Conservation (phyloP, 148 eudicot species). For the Pouteria glomerata region DNA sequence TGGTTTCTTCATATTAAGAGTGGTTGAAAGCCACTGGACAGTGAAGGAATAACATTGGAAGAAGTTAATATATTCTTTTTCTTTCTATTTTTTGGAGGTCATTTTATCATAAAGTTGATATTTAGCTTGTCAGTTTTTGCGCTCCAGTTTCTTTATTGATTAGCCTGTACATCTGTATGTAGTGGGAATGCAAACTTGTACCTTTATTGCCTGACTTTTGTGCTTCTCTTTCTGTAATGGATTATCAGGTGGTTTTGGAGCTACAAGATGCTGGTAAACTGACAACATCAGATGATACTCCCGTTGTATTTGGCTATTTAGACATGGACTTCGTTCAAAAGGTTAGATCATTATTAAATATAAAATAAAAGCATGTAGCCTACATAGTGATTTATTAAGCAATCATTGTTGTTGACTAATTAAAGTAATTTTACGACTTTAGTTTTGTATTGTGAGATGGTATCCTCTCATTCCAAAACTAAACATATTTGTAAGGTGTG, state of each 20-base stretch:
- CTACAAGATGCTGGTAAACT: conserved; percentile 71
- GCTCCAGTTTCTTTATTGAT: background rate
- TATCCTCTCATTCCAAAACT: no score
- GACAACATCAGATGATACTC: conserved; percentile 85
- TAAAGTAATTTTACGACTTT: background rate
- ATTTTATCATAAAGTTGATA: background rate
- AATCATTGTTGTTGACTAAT: background rate
- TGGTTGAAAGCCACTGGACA: background rate
- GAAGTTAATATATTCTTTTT: no score
- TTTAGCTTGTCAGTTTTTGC: background rate
- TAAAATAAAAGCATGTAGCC: background rate
- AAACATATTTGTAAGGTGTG: conserved; percentile 1
- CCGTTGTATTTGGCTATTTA: conserved; percentile 71
- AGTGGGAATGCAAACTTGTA: background rate
- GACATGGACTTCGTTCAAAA: conserved; percentile 58
- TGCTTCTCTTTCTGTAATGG: background rate
- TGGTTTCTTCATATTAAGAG: background rate
- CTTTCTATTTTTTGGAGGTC: no score
- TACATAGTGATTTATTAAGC: background rate
- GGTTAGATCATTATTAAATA: conserved; percentile 31
- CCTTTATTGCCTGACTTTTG: background rate
- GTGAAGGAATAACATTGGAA: no score
- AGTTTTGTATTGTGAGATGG: no score
- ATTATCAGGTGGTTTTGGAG: conserved; percentile 69
- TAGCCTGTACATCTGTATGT: background rate